These are phyloP conservation scores for Phytophthora brassicae DNA, from an alignment of 352 stramenopile species.

Conservation along the genomic window DNA sequence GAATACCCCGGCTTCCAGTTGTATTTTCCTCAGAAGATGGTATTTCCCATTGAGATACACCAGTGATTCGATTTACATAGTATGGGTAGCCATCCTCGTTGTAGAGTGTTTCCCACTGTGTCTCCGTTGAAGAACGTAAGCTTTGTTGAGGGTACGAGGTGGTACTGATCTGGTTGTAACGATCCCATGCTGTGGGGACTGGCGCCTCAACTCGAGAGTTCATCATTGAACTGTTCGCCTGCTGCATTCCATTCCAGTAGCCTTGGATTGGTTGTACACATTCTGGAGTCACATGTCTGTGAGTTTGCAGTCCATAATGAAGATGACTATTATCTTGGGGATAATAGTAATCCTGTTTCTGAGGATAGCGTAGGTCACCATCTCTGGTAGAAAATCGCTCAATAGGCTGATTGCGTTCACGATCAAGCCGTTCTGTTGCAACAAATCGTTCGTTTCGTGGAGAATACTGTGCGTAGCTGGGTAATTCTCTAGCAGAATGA, in stretches of 20 bases:
- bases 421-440: slow-evolving; percentile 43
- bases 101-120: slow-evolving; percentile 71
- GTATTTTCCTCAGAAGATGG: slow-evolving; percentile 24
- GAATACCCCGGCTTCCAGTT: not conserved
- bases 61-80: slow-evolving; percentile 71
- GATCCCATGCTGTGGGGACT: slow-evolving; percentile 6
- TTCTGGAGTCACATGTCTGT: slow-evolving; percentile 12
- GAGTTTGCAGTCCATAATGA: slow-evolving; percentile 14
- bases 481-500: slow-evolving; percentile 41
- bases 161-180: slow-evolving; percentile 9
- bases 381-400: slow-evolving; percentile 13
- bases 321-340: slow-evolving; percentile 7
- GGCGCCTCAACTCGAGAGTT: not conserved
- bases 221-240: not conserved
- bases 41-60: slow-evolving; percentile 80
- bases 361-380: slow-evolving; percentile 8
- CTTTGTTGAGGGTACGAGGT: slow-evolving; percentile 10
- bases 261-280: slow-evolving; percentile 15
- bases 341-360: slow-evolving; percentile 23
- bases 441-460: slow-evolving; percentile 25
- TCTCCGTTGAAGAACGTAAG: slow-evolving; percentile 1
- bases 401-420: slow-evolving; percentile 24
- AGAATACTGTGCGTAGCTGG: slow-evolving; percentile 20
- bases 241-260: slow-evolving; percentile 6
- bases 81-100: slow-evolving; percentile 76